phyloP scores from a whole-genome alignment of 129 eudicot species.

The Artemisia argyi region DNA sequence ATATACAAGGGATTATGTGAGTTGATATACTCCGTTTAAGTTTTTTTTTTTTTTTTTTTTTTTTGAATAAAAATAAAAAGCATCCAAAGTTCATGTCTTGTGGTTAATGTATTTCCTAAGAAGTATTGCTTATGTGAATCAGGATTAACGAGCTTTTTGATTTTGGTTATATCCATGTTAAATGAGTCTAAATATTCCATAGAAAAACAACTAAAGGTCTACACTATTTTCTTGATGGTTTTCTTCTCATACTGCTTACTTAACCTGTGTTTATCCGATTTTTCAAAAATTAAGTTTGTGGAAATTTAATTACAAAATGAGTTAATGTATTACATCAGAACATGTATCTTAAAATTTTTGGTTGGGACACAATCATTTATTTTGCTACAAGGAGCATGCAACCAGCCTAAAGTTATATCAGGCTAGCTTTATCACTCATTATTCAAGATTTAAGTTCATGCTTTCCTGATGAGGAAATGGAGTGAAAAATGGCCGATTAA shows the following conservation, averaged over 20 bases:
- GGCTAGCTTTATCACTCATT: slow-evolving; percentile 4
- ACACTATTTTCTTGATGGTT: not conserved
- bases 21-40: not conserved
- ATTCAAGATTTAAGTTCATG: not conserved
- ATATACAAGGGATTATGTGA: not conserved
- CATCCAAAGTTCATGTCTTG: not conserved
- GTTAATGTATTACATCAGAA: slow-evolving; percentile 2
- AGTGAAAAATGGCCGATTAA: too few relatives aligned
- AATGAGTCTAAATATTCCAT: too few relatives aligned
- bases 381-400: not conserved
- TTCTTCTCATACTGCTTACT: not conserved
- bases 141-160: not conserved
- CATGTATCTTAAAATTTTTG: not conserved
- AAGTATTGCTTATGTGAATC: not conserved
- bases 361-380: not conserved
- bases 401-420: not conserved
- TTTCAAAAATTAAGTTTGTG: not conserved
- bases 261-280: not conserved
- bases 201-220: not conserved
- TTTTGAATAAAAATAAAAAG: too few relatives aligned
- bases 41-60: not conserved
- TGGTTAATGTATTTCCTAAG: not conserved
- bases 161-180: not conserved
- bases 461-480: not conserved
- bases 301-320: not conserved